Evolutionary conservation across 202 grass and related monocot genomes (phyloP), one percentile per base, ranked within the genome.

Genomic region (Setaria italica): DNA sequence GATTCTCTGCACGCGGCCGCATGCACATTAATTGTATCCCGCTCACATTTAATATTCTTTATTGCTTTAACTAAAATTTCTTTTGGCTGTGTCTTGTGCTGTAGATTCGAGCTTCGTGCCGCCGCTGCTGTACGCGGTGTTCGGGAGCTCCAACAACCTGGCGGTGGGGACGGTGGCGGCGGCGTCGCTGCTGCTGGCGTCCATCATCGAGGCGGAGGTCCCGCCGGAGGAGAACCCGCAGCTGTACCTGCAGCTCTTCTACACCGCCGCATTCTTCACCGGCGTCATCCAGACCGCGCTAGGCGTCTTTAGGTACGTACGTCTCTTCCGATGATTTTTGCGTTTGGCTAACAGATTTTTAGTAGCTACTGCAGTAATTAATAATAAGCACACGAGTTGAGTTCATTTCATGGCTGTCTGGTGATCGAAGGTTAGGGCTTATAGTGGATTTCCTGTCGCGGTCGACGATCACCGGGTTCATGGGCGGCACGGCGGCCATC

Each of bases 21-120:
- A 20, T 51, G 16, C 45, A 19, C 76, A 20, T 57, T 39, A 0
- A 30, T 17, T 19, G 1, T 16, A 25, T 25, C 25, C 25, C 16
- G 14, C 32, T 19, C 9, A 10, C 29, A 34, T 6, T 45, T n/a
- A 15, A 80, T 9, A 7, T 9, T 9, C 3, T 21, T 25, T 5
- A 25, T 25, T 25, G 25, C 25, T 25, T 25, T 25, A 25, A 25
- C 25, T 25, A 25, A 25, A 25, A 46, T 46, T 46, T 46, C 34
- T n/a, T 8, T 50, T 48, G 41, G 19, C 1, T 56, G 0, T 57
- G 12, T n/a, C 11, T 5, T 33, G 5, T n/a, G 35, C 37, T 46
- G 43, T 60, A 99, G 97, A 99, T 86, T 96, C 94, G 3, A 99
- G 94, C 70, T 99, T 99, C 58, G 94, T 99, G 70, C 97, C 97